Conservation (phyloP, 192 early-diverging fungal species). For the Dissophora globulifera region DNA sequence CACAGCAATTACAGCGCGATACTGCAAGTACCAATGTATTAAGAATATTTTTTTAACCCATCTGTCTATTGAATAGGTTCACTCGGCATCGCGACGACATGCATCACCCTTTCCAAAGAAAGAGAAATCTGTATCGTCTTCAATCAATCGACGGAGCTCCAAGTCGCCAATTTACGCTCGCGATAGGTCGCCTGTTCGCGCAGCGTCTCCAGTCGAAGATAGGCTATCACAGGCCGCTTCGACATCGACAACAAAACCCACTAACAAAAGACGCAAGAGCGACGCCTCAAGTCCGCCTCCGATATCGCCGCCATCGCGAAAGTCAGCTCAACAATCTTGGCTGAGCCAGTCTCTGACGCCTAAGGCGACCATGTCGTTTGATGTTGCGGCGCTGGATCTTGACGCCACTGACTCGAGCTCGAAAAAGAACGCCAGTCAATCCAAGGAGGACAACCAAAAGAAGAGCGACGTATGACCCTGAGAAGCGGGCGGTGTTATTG, state of each 20-base stretch:
- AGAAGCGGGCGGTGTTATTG: too few species aligned
- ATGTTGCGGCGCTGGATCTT: constrained; percentile 36
- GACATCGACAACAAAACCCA: background rate
- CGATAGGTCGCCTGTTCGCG: background rate
- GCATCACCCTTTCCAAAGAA: too few species aligned
- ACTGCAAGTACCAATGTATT: too few species aligned
- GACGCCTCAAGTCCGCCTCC: constrained; percentile 10
- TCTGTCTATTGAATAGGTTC: too few species aligned
- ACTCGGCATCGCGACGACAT: too few species aligned
- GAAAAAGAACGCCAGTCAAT: background rate
- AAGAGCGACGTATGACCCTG: constrained; percentile 20
- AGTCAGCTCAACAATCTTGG: constrained; percentile 7
- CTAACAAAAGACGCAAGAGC: constrained; percentile 2
- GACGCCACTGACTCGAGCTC: constrained; percentile 6
- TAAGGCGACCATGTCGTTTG: constrained; percentile 39
- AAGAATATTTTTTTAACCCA: too few species aligned
- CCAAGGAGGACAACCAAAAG: background rate
- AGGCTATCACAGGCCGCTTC: background rate
- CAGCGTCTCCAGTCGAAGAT: background rate
- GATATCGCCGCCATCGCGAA: background rate
- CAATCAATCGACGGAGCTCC: too few species aligned
- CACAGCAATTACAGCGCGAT: too few species aligned
- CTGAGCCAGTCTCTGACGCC: constrained; percentile 6
- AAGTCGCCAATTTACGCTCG: too few species aligned
- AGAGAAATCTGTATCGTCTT: too few species aligned